Conservation (phyloP, 2,329 filamentous ascomycete species). For the Aspergillus neoniger region DNA sequence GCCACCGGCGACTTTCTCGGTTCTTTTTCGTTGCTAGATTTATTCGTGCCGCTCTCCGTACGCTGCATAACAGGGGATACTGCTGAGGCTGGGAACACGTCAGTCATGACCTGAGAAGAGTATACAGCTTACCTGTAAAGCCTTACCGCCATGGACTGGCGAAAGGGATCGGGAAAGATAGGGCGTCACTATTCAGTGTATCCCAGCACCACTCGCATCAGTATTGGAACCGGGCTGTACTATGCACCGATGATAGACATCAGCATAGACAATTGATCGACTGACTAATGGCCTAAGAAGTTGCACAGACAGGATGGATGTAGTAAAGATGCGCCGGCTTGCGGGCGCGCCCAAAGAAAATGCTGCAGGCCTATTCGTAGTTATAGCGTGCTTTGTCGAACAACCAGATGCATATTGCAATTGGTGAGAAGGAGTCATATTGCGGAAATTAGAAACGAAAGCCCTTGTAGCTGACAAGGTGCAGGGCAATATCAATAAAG, state of each 20-base stretch:
- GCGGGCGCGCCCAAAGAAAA: background rate
- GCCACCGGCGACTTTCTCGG: constrained; percentile 2
- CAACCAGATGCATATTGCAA: background rate
- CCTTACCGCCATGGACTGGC: background rate
- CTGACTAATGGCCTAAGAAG: background rate
- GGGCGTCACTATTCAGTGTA: background rate
- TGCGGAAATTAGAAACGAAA: background rate
- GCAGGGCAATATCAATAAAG: background rate
- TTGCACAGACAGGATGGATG: background rate
- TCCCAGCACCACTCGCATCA: background rate
- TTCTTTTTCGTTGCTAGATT: background rate
- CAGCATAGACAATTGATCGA: background rate
- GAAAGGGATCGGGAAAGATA: background rate
- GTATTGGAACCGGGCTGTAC: background rate
- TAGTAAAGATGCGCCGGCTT: background rate
- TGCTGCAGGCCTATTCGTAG: background rate
- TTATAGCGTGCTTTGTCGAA: background rate
- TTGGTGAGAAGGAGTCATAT: background rate
- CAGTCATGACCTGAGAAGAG: background rate
- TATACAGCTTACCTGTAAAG: background rate
- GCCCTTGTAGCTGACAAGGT: background rate
- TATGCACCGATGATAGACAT: background rate
- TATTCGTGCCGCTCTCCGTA: constrained; percentile 1
- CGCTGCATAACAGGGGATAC: background rate
- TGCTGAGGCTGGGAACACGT: background rate